A percentile compares a stretch with the other conserved stretches of the same genome.
These are phyloP conservation scores for Solanum pennellii DNA, from an alignment of 257 asterid species.

Conservation along the genomic window DNA sequence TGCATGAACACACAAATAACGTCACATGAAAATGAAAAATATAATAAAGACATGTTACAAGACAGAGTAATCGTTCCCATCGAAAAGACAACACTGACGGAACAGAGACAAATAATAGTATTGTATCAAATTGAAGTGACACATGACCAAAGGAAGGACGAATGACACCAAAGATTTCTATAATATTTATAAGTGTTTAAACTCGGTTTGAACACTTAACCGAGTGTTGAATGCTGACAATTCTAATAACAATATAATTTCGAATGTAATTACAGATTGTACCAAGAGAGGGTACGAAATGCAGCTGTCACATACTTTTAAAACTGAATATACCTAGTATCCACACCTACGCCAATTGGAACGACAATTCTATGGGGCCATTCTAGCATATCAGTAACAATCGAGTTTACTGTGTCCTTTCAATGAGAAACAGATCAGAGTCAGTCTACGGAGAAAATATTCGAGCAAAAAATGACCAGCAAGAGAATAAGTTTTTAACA, in stretches of 20 bases:
- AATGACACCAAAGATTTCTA: not conserved
- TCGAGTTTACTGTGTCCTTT: constrained; percentile 81
- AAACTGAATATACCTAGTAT: constrained; percentile 44
- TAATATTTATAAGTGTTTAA: not conserved
- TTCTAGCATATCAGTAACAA: constrained; percentile 82
- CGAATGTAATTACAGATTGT: not conserved
- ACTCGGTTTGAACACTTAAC: not conserved
- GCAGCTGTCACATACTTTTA: not conserved
- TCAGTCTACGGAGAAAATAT: constrained; percentile 10
- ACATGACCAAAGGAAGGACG: not conserved
- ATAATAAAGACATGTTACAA: not conserved
- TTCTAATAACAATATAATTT: not conserved
- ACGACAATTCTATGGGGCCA: constrained; percentile 99
- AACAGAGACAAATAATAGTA: not conserved
- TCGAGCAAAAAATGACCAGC: not conserved
- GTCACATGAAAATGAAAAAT: not conserved
- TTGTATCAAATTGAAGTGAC: not conserved
- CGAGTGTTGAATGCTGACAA: not conserved
- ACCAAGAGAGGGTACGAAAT: not conserved
- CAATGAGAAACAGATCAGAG: not conserved
- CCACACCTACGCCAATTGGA: constrained; percentile 84
- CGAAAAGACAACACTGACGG: not conserved
- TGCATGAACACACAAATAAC: constrained; percentile 11
- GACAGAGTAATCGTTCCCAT: not conserved
- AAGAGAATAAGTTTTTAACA: not conserved